phyloP scores from a whole-genome alignment of 2,329 filamentous ascomycete species.

The Fusarium sp. region DNA sequence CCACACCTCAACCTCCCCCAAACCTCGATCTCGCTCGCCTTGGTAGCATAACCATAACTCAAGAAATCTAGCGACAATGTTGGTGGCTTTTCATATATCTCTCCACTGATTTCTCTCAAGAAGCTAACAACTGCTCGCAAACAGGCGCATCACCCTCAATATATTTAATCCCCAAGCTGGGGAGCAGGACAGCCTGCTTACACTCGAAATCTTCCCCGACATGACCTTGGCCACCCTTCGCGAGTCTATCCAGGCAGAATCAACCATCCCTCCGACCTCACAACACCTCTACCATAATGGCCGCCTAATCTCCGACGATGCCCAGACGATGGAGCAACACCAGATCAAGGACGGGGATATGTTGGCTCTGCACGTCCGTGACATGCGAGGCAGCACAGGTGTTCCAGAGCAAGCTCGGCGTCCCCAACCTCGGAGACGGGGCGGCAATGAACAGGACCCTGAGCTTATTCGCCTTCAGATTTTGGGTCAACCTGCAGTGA shows the following conservation, averaged over 20 bases:
- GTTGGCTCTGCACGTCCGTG: constrained; percentile 82
- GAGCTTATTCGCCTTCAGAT: constrained; percentile 85
- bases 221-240: constrained; percentile 88
- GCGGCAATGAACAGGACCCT: constrained; percentile 64
- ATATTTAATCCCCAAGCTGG: constrained; percentile 76
- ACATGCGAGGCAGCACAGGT: constrained; percentile 60
- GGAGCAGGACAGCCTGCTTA: constrained; percentile 76
- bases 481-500: constrained; percentile 76
- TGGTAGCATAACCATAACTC: background rate
- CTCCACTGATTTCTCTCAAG: constrained; percentile 13
- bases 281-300: constrained; percentile 94
- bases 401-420: constrained; percentile 50
- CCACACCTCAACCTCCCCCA: background rate
- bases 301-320: constrained; percentile 75
- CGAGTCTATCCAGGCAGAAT: constrained; percentile 85
- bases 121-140: constrained; percentile 29
- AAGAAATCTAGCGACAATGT: constrained; percentile 32
- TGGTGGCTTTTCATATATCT: constrained; percentile 11
- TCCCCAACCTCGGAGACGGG: constrained; percentile 46
- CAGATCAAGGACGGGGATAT: constrained; percentile 89
- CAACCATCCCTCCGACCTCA: constrained; percentile 71
- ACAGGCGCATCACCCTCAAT: constrained; percentile 86
- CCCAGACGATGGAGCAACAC: constrained; percentile 81
- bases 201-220: constrained; percentile 80
- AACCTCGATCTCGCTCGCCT: background rate